Evolutionary conservation across 257 asterid species (phyloP).

Genomic region (Capsicum baccatum): DNA sequence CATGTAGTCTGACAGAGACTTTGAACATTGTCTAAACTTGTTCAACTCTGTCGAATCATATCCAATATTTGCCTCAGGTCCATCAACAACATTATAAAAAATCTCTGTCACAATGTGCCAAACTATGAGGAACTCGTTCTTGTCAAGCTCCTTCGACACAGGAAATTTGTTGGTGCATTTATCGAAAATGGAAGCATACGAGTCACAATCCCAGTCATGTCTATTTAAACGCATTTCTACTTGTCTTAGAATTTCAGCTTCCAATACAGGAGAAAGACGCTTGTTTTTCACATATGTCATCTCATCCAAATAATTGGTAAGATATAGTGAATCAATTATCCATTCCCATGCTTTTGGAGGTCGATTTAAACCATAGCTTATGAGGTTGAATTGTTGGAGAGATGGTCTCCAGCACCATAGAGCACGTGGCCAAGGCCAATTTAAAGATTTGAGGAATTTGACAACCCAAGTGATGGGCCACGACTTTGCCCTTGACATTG

Average conservation of each 20-base stretch:
- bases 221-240: neutral
- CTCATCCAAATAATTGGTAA: slow-evolving; percentile 2
- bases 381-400: slow-evolving; percentile 21
- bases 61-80: neutral
- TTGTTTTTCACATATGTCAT: neutral
- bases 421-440: neutral
- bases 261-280: neutral
- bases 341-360: neutral
- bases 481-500: neutral
- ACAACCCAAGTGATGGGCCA: slow-evolving; percentile 3
- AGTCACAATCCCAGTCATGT: neutral
- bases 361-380: slow-evolving; percentile 15
- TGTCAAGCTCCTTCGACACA: neutral
- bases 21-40: neutral
- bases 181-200: neutral
- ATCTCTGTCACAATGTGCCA: slow-evolving; percentile 21
- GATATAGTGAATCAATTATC: slow-evolving; percentile 8
- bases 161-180: slow-evolving; percentile 6
- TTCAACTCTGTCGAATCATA: neutral
- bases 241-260: slow-evolving; percentile 24
- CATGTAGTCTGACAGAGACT: slow-evolving; percentile 21
- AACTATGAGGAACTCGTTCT: slow-evolving; percentile 22
- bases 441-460: slow-evolving; percentile 1
- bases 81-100: neutral
- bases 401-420: slow-evolving; percentile 20